phyloP scores from a whole-genome alignment of 75 land plant species.

The Pinus albicaulis region DNA sequence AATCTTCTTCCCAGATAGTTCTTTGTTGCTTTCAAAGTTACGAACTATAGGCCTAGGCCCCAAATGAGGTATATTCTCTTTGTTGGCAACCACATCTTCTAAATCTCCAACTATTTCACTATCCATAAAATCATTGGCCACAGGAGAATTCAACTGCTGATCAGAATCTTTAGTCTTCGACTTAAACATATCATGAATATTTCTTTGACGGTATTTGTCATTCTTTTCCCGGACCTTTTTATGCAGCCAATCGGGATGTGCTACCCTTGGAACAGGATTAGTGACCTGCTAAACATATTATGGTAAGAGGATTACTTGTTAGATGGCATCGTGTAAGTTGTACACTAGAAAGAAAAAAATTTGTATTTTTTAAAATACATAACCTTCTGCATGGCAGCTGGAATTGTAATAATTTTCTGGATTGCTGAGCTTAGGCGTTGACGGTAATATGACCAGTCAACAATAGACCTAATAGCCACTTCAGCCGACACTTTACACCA shows the following conservation, averaged over 20 bases:
- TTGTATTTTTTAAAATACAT: background rate
- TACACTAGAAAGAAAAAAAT: background rate
- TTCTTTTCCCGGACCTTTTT: slow-evolving; percentile 95
- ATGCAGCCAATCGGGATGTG: slow-evolving; percentile 98
- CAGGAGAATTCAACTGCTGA: background rate
- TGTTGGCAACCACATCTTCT: slow-evolving; percentile 56
- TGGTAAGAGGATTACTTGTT: background rate
- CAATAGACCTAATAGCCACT: slow-evolving; percentile 79
- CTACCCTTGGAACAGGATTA: slow-evolving; percentile 97
- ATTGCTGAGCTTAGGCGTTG: slow-evolving; percentile 95
- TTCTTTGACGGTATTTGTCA: slow-evolving; percentile 90
- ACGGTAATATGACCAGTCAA: slow-evolving; percentile 98
- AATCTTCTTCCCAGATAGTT: slow-evolving; percentile 7
- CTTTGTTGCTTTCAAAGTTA: slow-evolving; percentile 35
- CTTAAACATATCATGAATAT: slow-evolving; percentile 74
- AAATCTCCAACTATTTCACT: slow-evolving; percentile 46
- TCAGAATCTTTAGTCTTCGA: slow-evolving; percentile 19
- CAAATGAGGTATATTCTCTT: slow-evolving; percentile 18
- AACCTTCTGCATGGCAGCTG: slow-evolving; percentile 99
- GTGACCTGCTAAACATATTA: slow-evolving; percentile 48
- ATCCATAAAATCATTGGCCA: slow-evolving; percentile 9
- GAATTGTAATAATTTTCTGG: slow-evolving; percentile 96
- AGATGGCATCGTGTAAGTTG: background rate
- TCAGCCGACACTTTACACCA: slow-evolving; percentile 98
- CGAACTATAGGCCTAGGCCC: slow-evolving; percentile 55